Evolutionary conservation across 495 filamentous ascomycete species (phyloP), one percentile per base, ranked within the genome.

Genomic region (Barbatosphaeria neglecta): DNA sequence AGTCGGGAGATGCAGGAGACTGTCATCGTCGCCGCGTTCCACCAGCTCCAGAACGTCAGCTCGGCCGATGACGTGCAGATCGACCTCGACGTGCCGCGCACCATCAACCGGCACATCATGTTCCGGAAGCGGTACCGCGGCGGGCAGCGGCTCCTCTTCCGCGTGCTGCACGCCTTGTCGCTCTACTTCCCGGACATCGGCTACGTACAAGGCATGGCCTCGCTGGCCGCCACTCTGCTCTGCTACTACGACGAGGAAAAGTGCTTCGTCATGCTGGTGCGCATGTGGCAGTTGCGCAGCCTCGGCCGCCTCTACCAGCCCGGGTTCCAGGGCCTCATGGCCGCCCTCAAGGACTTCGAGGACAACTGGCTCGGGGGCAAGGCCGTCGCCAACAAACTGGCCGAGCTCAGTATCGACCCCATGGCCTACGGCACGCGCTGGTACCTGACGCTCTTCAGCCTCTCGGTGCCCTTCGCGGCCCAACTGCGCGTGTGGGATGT

Each of bases 401-500:
- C 74, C 42, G 85, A 92, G 53, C 73, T 95, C 16, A 70, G 74
- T 40, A 92, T 99, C 51, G 76, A 83, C 37, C 78, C 89, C 16
- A 99, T 89, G 6, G 82, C 89, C 18, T 99, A 96, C 61, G 93
- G 89, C 24, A 96, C 90, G 0, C 73, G 89, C 22, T 99, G 92
- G 92, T 99, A 99, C 59, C 74, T 99, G 23, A 99, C 92, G 2
- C 75, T 99, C 6, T 99, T 99, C 73, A 96, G 96, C 65, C 84
- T 96, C 52, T 93, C 87, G 16, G 87, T 99, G 48, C 92, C 92
- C 2, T 99, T 97, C 56, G 77, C 87, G 0, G 93, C 93, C 9
- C 92, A 99, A 59, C 83, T 99, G n/a, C 83, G 92, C 41, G 86
- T 99, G 5, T 99, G 92, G 92, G 92, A 99, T 56, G 87, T 94